Conservation (phyloP, 1,284 basidiomycete species). For the Papiliotrema flavescens region DNA sequence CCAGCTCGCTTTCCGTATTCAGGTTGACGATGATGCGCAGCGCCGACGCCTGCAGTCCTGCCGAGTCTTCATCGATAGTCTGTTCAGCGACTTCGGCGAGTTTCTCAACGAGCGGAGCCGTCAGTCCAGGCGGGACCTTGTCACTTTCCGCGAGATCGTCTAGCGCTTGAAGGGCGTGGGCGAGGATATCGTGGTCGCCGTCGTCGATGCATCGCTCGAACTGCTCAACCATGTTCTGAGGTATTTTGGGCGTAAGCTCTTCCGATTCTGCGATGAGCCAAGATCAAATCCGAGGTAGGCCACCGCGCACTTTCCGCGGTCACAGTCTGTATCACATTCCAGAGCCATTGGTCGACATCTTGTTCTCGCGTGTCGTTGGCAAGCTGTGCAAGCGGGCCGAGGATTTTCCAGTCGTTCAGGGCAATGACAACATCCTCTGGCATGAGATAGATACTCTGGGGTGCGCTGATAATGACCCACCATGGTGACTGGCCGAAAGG, state of each 20-base stretch:
- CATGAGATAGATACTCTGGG: not conserved
- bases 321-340: not conserved
- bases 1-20: constrained; percentile 57
- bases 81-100: not conserved
- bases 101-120: not conserved
- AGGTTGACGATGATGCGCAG: constrained; percentile 84
- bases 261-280: not conserved
- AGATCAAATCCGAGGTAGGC: not conserved
- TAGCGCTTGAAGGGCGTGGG: not conserved
- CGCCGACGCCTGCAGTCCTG: not conserved
- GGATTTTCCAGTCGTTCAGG: constrained; percentile 1
- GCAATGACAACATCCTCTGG: constrained; percentile 8
- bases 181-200: not conserved
- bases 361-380: not conserved
- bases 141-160: not conserved
- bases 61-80: not conserved
- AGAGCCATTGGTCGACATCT: constrained; percentile 3
- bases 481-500: constrained; percentile 21
- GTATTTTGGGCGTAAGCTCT: not conserved
- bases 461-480: constrained; percentile 16
- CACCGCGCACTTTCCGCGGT: not conserved
- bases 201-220: not conserved
- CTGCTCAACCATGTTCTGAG: not conserved
- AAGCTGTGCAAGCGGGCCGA: not conserved
- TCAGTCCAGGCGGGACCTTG: not conserved